Conservation (phyloP, 2,329 filamentous ascomycete genomes). For the Fusarium sp. region DNA sequence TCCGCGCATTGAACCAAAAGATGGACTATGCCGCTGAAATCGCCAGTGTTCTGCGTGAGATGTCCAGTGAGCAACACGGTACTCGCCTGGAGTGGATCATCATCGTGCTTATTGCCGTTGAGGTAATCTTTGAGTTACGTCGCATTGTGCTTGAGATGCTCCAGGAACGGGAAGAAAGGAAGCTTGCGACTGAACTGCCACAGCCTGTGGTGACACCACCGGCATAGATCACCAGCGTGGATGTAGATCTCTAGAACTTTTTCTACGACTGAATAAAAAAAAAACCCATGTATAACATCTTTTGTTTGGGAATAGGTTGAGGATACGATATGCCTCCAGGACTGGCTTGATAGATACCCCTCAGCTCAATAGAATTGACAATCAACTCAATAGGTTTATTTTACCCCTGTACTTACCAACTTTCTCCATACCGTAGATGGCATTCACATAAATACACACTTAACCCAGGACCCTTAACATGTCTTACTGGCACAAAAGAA, state of each 20-base stretch:
- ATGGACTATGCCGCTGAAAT: constrained; percentile 99
- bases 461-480: neutral
- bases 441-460: neutral
- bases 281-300: neutral
- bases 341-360: constrained; percentile 38
- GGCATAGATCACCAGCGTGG: neutral
- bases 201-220: neutral
- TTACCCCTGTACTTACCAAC: neutral
- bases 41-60: constrained; percentile 85
- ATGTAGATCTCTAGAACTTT: neutral
- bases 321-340: neutral
- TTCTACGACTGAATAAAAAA: constrained; percentile 19
- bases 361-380: constrained; percentile 37
- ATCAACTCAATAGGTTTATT: constrained; percentile 2
- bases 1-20: constrained; percentile 92
- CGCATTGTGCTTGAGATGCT: constrained; percentile 73
- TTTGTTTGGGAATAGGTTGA: constrained; percentile 6
- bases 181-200: constrained; percentile 32
- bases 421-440: neutral
- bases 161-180: constrained; percentile 51
- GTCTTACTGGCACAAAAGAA: neutral
- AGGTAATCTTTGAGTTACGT: constrained; percentile 87
- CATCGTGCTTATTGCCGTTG: constrained; percentile 90
- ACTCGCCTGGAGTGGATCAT: constrained; percentile 94
- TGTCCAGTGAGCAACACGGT: constrained; percentile 89